A percentile compares a stretch with the other conserved stretches of the same genome.
Conservation (phyloP, 768 basidiomycete genomes). For the Chiua virens region DNA sequence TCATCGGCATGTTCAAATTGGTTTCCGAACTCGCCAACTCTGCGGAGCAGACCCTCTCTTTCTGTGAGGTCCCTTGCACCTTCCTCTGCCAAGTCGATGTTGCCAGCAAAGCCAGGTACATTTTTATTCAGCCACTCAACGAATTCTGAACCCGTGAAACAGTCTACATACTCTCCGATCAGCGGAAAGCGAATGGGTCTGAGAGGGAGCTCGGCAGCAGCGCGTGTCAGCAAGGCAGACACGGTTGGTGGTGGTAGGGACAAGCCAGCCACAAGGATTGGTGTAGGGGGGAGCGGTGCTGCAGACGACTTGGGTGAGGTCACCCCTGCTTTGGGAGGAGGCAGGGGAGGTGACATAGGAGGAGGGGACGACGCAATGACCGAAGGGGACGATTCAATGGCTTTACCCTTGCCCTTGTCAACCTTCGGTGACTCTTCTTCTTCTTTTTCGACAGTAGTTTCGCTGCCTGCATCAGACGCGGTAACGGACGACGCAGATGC, state of each 20-base stretch:
- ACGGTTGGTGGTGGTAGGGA: conserved; percentile 63
- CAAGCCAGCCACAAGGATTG: conserved; percentile 75
- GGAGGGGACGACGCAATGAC: conserved; percentile 52
- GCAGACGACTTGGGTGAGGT: conserved; percentile 22
- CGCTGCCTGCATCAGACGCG: conserved; percentile 21
- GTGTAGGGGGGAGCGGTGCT: conserved; percentile 45
- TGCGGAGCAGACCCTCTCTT: conserved; percentile 56
- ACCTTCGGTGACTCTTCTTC: conserved; percentile 44
- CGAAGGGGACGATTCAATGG: conserved; percentile 40
- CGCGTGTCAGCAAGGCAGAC: conserved; percentile 68
- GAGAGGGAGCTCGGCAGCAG: conserved; percentile 69
- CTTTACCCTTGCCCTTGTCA: conserved; percentile 85
- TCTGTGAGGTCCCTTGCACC: conserved; percentile 55
- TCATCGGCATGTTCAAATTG: conserved; percentile 75
- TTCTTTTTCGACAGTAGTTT: conserved; percentile 31
- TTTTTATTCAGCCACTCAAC: conserved; percentile 80
- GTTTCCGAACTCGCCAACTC: conserved; percentile 83
- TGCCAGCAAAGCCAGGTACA: conserved; percentile 76
- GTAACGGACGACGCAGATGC: conserved; percentile 30
- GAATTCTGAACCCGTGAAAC: conserved; percentile 89
- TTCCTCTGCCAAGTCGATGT: conserved; percentile 76
- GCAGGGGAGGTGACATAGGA: conserved; percentile 60
- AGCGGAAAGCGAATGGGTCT: conserved; percentile 74
- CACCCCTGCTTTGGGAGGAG: conserved; percentile 43
- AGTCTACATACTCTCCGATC: conserved; percentile 80